Evolutionary conservation across 169 alveolate species (phyloP), one percentile per base, ranked within the genome.

Genomic region (Plasmodium ovale): DNA sequence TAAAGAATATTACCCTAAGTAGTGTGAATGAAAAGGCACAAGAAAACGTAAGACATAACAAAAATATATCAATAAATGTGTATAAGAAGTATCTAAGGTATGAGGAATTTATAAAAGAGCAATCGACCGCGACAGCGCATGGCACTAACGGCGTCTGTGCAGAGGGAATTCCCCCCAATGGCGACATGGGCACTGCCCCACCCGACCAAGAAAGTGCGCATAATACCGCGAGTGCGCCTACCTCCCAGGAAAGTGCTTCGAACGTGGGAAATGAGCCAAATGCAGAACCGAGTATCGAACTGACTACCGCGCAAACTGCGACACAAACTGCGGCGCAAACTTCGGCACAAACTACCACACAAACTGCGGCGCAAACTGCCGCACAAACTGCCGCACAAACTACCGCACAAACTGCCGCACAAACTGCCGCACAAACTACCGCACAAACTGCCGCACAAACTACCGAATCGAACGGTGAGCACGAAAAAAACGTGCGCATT

Each of bases 61-160:
- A 82, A 51, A 59, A 51, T 16, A 82, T 82, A 65, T 51, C 90
- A 3, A 82, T 82, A 23, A 49, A 82, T 23, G 42, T 67, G 19
- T 82, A 82, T 27, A 82, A 82, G 25, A 82, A 82, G 23, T 82
- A 82, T 59, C 71, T 65, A 25, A 82, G 65, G 42, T 82, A 47
- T 82, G 27, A 65, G 59, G 82, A 82, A 42, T 82, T 65, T 65
- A 65, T 44, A 51, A 64, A 42, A 69, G 7, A 23, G 1, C 72
- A 51, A 53, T 21, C 10, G 19, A 51, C 31, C 3, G 14, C 0
- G 5, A 29, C 54, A 54, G 2, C 23, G 60, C 16, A 29, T 7
- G 10, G 0, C 31, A 14, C n/a, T 19, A 72, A 29, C 47, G 87
- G 56, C 53, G 14, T 29, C 4, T n/a, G 33, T 62, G 21, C 51